These are phyloP conservation scores for Lactarius tabidus DNA, from an alignment of 768 basidiomycete species.

Conservation along the genomic window DNA sequence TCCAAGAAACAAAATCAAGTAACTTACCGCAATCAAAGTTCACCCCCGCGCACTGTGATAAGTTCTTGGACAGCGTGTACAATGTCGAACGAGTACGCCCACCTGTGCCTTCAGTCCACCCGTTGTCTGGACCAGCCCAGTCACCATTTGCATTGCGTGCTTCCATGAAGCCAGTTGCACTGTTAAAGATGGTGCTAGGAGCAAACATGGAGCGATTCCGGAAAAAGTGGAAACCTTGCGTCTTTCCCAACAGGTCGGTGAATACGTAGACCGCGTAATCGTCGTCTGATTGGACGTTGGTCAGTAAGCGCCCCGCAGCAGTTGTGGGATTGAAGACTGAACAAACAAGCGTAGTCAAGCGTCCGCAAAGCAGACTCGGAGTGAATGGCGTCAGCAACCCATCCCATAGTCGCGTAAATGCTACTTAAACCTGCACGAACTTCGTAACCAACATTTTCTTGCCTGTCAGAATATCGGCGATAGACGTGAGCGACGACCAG, in stretches of 20 bases:
- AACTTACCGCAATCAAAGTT: too few relatives aligned
- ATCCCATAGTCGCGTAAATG: constrained; percentile 61
- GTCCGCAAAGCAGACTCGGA: constrained; percentile 77
- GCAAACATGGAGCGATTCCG: too few relatives aligned
- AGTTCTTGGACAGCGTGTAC: constrained; percentile 65
- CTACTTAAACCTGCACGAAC: constrained; percentile 73
- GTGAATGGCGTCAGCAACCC: constrained; percentile 76
- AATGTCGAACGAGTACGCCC: constrained; percentile 76
- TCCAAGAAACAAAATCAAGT: constrained; percentile 46
- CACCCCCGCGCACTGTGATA: constrained; percentile 62
- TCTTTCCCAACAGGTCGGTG: constrained; percentile 45
- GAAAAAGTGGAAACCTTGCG: too few relatives aligned
- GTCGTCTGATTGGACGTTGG: constrained; percentile 49
- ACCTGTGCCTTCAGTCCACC: constrained; percentile 81
- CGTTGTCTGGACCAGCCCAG: constrained; percentile 64
- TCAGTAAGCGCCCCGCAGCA: not conserved
- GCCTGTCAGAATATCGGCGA: constrained; percentile 60
- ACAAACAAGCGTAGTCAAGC: constrained; percentile 71
- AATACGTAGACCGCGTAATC: constrained; percentile 70
- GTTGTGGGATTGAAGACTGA: constrained; percentile 15
- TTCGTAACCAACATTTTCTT: constrained; percentile 78
- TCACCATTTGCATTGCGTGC: constrained; percentile 62
- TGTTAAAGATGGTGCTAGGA: too few relatives aligned
- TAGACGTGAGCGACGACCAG: constrained; percentile 9
- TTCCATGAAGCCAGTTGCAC: constrained; percentile 88